Base-by-base conservation (phyloP, 2,329 filamentous ascomycete genomes). In the Cladosporium sp. region DNA sequence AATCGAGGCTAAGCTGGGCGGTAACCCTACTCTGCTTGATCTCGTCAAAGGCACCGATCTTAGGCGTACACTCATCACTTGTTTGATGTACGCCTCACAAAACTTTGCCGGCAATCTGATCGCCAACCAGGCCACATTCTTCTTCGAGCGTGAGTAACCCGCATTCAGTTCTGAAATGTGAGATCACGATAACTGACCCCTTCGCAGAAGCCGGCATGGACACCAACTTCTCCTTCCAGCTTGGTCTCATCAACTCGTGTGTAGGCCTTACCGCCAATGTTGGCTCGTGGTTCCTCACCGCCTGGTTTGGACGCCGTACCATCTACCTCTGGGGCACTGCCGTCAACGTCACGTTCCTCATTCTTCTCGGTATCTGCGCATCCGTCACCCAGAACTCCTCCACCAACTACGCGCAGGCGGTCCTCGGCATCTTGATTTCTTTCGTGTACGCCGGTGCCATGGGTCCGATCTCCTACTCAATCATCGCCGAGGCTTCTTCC, bases 401-500 rank as follows among this genome's bases (percentile, higher is more conserved):
- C 64, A 78, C 30, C 68, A 81, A 58, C 19, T 83, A 79, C 1
- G 86, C 86, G 3, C 73, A 92, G 50, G 89, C 88, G 1, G 93
- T 88, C 0, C 88, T 89, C 12, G 80, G 80, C 52, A 86, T 96
- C 69, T 91, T 96, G 86, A 76, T 93, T 29, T 70, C 90, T 1
- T 73, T 93, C 42, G 80, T 85, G 61, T 96, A 95, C 71, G 88
- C 96, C 66, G 76, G 92, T 40, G 88, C 88, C 0, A 89, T 96
- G 44, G 90, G 90, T 32, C 93, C 90, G 0, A 89, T 95, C 5
- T 89, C 86, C 68, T 96, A 95, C 71, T 93, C 89, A 0, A 80
- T 96, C 7, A 90, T 96, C 6, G 82, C 87, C 1, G 90, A 96
- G 67, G 71, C 96, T 17, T 90, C 88, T 0, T 89, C 89, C 0